A percentile compares a stretch with the other conserved stretches of the same genome.
These are phyloP conservation scores for Sporobolomyces pararoseus DNA, from an alignment of 768 basidiomycete genomes.

Conservation along the genomic window DNA sequence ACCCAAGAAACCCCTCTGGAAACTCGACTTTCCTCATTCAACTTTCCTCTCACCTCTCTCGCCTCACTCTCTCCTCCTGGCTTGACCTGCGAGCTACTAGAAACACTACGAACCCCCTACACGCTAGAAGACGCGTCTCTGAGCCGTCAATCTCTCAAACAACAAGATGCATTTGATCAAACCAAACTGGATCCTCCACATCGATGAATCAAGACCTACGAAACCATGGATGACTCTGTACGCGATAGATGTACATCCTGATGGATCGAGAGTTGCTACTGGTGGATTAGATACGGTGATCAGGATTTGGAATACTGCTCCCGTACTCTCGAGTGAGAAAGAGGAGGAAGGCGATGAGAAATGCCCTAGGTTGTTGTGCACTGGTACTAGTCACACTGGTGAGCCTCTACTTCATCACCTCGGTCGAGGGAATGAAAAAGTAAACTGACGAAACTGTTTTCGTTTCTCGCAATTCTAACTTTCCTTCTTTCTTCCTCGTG, in stretches of 20 bases:
- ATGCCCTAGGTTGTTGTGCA: conserved; percentile 83
- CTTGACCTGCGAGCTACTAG: too few relatives aligned
- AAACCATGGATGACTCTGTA: conserved; percentile 65
- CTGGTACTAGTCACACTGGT: conserved; percentile 88
- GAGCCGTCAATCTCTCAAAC: too few relatives aligned
- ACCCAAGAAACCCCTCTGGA: too few relatives aligned
- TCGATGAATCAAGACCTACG: conserved; percentile 20
- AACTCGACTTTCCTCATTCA: too few relatives aligned
- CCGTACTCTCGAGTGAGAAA: conserved; percentile 68
- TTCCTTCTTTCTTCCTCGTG: too few relatives aligned
- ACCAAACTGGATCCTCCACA: conserved; percentile 31
- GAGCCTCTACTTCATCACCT: conserved; percentile 17
- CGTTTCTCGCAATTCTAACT: too few relatives aligned
- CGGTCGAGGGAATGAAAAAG: too few relatives aligned
- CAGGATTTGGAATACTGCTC: conserved; percentile 94
- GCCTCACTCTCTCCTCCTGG: too few relatives aligned
- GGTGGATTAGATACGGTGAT: conserved; percentile 94
- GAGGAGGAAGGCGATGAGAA: conserved; percentile 61
- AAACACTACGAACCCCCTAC: too few relatives aligned
- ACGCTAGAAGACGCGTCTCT: not conserved
- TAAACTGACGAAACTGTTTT: too few relatives aligned
- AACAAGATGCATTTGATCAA: conserved; percentile 31
- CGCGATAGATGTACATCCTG: conserved; percentile 89
- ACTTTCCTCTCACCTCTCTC: too few relatives aligned
- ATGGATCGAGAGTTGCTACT: conserved; percentile 93